Base-by-base conservation (phyloP, 306 rosid species). In the Senna siamea region DNA sequence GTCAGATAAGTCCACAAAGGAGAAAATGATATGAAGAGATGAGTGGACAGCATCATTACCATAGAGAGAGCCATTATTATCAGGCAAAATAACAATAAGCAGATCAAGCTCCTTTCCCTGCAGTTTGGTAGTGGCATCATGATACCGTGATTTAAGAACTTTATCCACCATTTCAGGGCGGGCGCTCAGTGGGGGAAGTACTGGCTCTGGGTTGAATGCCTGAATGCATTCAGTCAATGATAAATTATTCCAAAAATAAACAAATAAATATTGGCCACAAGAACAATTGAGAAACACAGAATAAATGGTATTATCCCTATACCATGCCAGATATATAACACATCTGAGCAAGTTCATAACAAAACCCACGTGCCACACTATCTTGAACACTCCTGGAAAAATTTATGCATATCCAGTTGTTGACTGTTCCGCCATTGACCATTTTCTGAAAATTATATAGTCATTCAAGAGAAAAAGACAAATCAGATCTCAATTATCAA, bases 161-260 rank as follows among this genome's bases (percentile, higher is more conserved):
- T 74, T 91, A 75, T 91, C 98, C 70, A 89, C 98, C 23, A 88
- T 94, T 60, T 93, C 97, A 7, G 97, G 93, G 44, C 89, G 92
- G 70, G 85, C 94, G 54, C 78, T 74, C 43, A 62, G 13, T 7
- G 91, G 70, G 17, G 94, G 89, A 60, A 93, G 88, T 10, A 91
- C 88, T 38, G 98, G 93, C 66, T 93, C 94, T 5, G 86, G 89
- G 66, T 75, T 83, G 77, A 88, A 93, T 12, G 82, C 89, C 98
- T 93, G 79, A 54, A 57, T 17, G 43, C 44, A 50, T 11, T 23
- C 17, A 17, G 46, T 20, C 1, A 44, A 22, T 46, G 58, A 35
- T 55, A 28, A 54, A 53, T 38, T 14, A 22, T 46, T 44, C 14
- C 50, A 7, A 37, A 35, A 61, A 4, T 14, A 47, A 47, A 61